These are phyloP conservation scores for Colletotrichum endophyticum DNA, from an alignment of 2,329 filamentous ascomycete species.

Conservation along the genomic window DNA sequence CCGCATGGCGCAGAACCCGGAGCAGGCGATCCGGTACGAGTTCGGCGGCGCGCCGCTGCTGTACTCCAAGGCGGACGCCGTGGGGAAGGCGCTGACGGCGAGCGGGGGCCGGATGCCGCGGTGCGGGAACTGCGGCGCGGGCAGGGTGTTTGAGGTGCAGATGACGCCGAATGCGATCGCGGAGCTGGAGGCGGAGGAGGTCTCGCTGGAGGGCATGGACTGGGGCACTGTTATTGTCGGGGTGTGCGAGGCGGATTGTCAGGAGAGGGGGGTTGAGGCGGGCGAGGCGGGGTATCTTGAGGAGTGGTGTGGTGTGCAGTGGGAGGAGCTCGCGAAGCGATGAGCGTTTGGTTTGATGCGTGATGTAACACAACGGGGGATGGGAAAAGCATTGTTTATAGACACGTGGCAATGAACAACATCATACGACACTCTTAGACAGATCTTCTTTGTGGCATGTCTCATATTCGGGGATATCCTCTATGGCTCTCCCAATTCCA, in stretches of 20 bases:
- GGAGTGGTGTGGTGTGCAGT: conserved; percentile 98
- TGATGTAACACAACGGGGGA: conserved; percentile 27
- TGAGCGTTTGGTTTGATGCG: conserved; percentile 26
- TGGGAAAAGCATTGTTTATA: background rate
- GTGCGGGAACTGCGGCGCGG: conserved; percentile 77
- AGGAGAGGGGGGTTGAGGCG: conserved; percentile 58
- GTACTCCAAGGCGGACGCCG: conserved; percentile 77
- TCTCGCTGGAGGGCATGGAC: conserved; percentile 87
- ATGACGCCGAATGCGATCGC: conserved; percentile 89
- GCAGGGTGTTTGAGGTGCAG: conserved; percentile 88
- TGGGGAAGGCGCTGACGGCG: conserved; percentile 68
- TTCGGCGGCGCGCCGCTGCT: conserved; percentile 76
- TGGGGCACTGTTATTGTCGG: conserved; percentile 93
- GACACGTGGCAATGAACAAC: background rate
- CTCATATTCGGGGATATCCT: conserved; percentile 24
- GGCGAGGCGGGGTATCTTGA: conserved; percentile 81
- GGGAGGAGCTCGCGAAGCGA: conserved; percentile 75
- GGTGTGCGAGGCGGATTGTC: conserved; percentile 83
- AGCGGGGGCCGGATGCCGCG: conserved; percentile 62
- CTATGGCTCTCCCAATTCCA: conserved; percentile 22
- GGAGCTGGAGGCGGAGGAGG: conserved; percentile 80
- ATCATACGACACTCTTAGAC: conserved; percentile 7
- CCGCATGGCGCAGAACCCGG: conserved; percentile 78
- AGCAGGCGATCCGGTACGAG: conserved; percentile 83
- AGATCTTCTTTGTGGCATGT: conserved; percentile 12